Conservation (phyloP, 2,329 filamentous ascomycete species). For the Arthroderma uncinatum region DNA sequence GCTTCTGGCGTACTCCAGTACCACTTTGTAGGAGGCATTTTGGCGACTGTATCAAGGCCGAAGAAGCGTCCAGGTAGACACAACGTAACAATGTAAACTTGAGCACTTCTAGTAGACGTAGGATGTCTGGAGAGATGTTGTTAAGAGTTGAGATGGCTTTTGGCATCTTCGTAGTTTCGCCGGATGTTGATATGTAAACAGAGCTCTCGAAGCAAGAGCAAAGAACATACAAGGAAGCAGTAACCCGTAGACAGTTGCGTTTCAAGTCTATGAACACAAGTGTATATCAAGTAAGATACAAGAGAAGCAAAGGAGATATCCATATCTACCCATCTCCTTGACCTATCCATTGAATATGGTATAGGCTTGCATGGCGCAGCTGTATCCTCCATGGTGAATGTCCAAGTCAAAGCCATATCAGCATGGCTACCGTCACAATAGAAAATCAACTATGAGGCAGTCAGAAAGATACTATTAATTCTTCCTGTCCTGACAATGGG, state of each 20-base stretch:
- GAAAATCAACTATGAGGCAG: too few species aligned
- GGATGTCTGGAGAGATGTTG: not conserved
- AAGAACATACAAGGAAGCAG: not conserved
- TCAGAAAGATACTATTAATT: too few species aligned
- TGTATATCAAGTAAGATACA: not conserved
- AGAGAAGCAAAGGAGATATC: not conserved
- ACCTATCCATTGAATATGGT: too few species aligned
- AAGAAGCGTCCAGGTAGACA: too few species aligned
- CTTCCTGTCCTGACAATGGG: too few species aligned
- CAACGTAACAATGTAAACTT: too few species aligned
- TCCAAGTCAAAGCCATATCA: too few species aligned
- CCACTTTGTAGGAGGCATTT: not conserved
- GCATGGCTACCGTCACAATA: too few species aligned
- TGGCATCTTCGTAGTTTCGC: not conserved
- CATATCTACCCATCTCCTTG: not conserved
- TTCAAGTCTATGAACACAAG: too few species aligned
- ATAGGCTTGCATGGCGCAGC: too few species aligned
- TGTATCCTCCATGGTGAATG: too few species aligned
- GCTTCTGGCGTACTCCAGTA: not conserved
- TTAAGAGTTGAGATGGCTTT: not conserved
- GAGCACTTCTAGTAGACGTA: too few species aligned
- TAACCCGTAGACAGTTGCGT: not conserved
- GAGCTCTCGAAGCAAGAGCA: not conserved
- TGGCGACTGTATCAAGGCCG: not conserved
- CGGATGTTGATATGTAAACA: not conserved